phyloP scores from a whole-genome alignment of 768 basidiomycete species.

The Mrakia blollopis region DNA sequence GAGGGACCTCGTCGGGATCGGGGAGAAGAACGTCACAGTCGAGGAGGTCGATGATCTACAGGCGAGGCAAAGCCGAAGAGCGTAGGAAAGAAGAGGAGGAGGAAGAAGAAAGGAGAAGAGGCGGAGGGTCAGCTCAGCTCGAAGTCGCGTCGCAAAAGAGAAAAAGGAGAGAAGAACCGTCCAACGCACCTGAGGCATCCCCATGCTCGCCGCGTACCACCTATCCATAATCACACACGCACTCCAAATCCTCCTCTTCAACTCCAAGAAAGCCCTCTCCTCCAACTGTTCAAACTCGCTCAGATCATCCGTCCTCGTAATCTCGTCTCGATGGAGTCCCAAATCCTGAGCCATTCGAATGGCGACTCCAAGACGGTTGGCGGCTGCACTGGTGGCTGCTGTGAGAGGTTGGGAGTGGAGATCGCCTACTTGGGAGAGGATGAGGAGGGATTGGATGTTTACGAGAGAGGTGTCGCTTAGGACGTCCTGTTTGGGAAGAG shows the following conservation, averaged over 20 bases:
- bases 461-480: constrained; percentile 76
- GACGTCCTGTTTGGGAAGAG: constrained; percentile 64
- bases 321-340: constrained; percentile 85
- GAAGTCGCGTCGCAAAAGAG: no score
- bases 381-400: constrained; percentile 54
- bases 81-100: constrained; percentile 27
- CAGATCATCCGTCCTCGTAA: constrained; percentile 46
- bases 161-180: no score
- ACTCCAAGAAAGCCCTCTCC: constrained; percentile 56
- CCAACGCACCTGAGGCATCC: background rate
- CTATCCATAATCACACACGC: constrained; percentile 90
- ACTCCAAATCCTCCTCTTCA: constrained; percentile 86
- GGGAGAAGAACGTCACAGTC: constrained; percentile 72
- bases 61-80: constrained; percentile 61
- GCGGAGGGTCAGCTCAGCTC: background rate
- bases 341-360: constrained; percentile 97
- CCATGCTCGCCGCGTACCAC: constrained; percentile 55
- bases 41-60: constrained; percentile 89
- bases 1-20: constrained; percentile 54
- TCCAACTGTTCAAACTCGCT: constrained; percentile 57
- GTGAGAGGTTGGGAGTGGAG: constrained; percentile 86
- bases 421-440: constrained; percentile 80
- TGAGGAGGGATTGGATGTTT: constrained; percentile 81
- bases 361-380: constrained; percentile 77
- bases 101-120: constrained; percentile 14